Base-by-base conservation (phyloP, 192 early-diverging fungal species). In the Dispira simplex region DNA sequence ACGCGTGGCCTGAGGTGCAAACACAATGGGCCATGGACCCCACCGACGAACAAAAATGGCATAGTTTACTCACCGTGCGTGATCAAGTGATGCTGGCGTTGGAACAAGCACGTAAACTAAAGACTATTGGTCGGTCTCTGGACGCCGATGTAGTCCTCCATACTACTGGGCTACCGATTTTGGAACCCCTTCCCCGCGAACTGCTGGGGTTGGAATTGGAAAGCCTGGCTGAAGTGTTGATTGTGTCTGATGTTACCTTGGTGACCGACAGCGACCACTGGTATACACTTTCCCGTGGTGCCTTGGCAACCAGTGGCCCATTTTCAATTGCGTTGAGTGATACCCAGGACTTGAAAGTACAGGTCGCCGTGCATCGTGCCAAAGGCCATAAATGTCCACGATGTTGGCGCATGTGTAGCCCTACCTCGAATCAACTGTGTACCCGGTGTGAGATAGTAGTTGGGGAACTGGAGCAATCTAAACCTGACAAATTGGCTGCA, bases 381-480 rank as follows among this genome's bases (percentile, higher is more conserved):
- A 49, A 63, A 12, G 44, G 72, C 54, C 78, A 84, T 65, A 90
- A 90, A 65, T 90, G 89, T 63, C 89, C 89, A 20, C 80, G 89
- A 44, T 90, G 89, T 71, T 86, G 89, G 85, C 84, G 79, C 64
- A 83, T 79, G 51, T 72, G 73, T 54, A 78, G 85, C 1, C 49
- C 57, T 0, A 62, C 67, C 10, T 73, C 68, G 2, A 72, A 80
- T 26, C 49, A 64, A 8, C 69, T 90, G 11, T 90, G 89, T 67
- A 21, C 46, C 14, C 75, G 89, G 56, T 90, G 89, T 64, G 66
- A 67, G 18, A 52, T 64, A 13, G 76, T 73, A 8, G 66, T 79
- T 14, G 2, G 45, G 16, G 23, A 51, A 4, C 23, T 18, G 49
- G 49, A 51, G 8, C 32, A 39, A 39, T 1, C 32, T 39, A 39